Conservation (phyloP, 169 alveolate genomes). For the Cyclospora cayetanensis region DNA sequence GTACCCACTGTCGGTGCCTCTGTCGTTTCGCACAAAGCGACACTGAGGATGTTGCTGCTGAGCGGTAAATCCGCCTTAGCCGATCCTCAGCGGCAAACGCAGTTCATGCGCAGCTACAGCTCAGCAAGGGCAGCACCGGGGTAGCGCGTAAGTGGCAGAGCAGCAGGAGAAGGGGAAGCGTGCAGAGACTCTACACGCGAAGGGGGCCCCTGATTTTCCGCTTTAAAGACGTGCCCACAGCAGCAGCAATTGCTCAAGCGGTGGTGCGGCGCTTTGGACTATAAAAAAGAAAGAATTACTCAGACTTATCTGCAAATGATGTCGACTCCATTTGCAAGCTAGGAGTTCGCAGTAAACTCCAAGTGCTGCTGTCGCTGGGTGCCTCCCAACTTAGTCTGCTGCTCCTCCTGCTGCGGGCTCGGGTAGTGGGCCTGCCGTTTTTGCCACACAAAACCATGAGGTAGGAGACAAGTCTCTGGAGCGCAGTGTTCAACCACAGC, state of each 20-base stretch:
- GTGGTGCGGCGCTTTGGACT: too few relatives aligned
- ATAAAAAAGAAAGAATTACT: too few relatives aligned
- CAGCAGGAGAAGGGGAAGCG: not conserved
- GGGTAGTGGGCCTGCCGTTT: not conserved
- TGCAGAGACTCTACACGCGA: not conserved
- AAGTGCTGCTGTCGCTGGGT: not conserved
- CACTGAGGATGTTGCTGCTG: too few relatives aligned
- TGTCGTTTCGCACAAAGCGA: too few relatives aligned
- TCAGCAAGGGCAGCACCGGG: not conserved
- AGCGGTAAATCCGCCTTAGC: too few relatives aligned
- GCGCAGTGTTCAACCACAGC: not conserved
- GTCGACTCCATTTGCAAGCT: not conserved
- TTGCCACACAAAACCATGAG: not conserved
- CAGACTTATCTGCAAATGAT: not conserved
- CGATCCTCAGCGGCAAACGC: too few relatives aligned
- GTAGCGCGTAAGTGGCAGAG: not conserved
- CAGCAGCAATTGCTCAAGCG: not conserved
- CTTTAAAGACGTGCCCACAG: not conserved
- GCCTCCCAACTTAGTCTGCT: not conserved
- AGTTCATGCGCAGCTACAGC: too few relatives aligned
- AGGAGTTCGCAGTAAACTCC: not conserved
- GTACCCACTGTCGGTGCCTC: too few relatives aligned
- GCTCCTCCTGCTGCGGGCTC: constrained; percentile 3
- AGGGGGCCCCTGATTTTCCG: not conserved
- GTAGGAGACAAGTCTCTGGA: not conserved